phyloP scores from a whole-genome alignment of 352 stramenopile genomes.

The Pythium myriotylum region DNA sequence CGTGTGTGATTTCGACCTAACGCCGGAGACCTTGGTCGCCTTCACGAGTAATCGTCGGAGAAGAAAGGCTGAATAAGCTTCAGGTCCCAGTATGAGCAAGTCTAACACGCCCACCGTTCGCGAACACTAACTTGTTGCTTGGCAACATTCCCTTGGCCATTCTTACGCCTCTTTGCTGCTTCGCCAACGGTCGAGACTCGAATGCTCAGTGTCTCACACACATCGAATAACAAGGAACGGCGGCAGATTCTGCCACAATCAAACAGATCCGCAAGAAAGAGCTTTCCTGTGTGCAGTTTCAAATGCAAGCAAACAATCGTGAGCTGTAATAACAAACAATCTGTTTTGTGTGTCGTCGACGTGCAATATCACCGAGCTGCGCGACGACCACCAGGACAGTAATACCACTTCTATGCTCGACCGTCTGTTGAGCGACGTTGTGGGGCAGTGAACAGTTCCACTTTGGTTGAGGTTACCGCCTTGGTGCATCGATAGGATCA shows the following conservation, averaged over 20 bases:
- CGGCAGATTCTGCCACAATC: constrained; percentile 56
- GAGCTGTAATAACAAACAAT: background rate
- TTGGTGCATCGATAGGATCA: background rate
- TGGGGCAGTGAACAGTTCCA: constrained; percentile 47
- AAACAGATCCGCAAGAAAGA: constrained; percentile 71
- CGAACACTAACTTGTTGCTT: constrained; percentile 65
- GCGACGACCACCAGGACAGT: constrained; percentile 47
- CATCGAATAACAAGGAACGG: constrained; percentile 74
- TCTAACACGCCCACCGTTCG: constrained; percentile 47
- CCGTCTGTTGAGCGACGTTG: constrained; percentile 4
- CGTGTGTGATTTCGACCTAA: constrained; percentile 44
- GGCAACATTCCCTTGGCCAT: constrained; percentile 13
- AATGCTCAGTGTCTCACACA: constrained; percentile 83
- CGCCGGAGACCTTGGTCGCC: constrained; percentile 56
- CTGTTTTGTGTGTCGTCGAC: constrained; percentile 32
- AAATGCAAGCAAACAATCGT: constrained; percentile 31
- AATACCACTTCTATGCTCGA: constrained; percentile 16
- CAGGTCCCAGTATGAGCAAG: no score
- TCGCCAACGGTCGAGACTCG: constrained; percentile 10
- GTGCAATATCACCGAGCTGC: constrained; percentile 62
- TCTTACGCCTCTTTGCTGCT: constrained; percentile 3
- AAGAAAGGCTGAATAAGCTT: background rate
- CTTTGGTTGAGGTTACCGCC: constrained; percentile 51
- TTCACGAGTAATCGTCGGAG: constrained; percentile 20
- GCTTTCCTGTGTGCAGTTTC: constrained; percentile 68